Evolutionary conservation across 1,284 basidiomycete genomes (phyloP).

Genomic region (Boletellus deceptivus): DNA sequence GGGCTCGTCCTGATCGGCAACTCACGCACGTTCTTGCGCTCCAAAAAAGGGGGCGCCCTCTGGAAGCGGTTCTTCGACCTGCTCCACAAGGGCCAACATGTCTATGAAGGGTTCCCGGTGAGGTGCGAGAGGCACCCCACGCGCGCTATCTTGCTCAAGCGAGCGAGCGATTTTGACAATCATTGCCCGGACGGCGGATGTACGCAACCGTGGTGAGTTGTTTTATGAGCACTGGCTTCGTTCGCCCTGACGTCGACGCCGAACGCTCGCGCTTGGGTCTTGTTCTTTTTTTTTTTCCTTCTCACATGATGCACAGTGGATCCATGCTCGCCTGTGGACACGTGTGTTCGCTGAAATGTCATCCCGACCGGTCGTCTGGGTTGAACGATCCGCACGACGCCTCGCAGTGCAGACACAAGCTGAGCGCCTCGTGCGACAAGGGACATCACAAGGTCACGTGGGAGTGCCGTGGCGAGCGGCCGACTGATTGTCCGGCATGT

Average conservation of each 20-base stretch:
- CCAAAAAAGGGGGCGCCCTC: constrained; percentile 49
- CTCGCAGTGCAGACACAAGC: constrained; percentile 26
- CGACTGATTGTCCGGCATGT: constrained; percentile 8
- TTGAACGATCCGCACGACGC: constrained; percentile 34
- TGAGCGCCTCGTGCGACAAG: constrained; percentile 2
- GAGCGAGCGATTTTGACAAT: constrained; percentile 47
- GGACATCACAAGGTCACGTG: constrained; percentile 8
- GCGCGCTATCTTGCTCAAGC: constrained; percentile 35
- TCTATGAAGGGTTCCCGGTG: constrained; percentile 58
- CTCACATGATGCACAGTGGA: constrained; percentile 1
- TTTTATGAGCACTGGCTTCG: too few relatives aligned
- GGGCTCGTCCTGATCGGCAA: constrained; percentile 66
- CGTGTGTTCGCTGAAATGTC: constrained; percentile 51
- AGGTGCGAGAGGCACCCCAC: constrained; percentile 53
- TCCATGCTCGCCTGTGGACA: constrained; percentile 41
- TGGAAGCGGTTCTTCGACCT: constrained; percentile 50
- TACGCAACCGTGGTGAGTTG: constrained; percentile 46
- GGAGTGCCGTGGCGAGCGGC: constrained; percentile 13
- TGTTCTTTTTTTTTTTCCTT: too few relatives aligned
- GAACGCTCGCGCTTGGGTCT: not conserved
- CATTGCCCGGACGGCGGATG: constrained; percentile 65
- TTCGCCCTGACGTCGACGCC: too few relatives aligned
- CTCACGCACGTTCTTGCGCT: constrained; percentile 49
- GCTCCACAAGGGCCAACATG: constrained; percentile 40
- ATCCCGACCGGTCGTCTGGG: constrained; percentile 25